Percentiles rank a stretch among this genome's conserved stretches.
These are phyloP conservation scores for Kodamaea kakaduensis DNA, from an alignment of 805 yeast species.

Conservation along the genomic window DNA sequence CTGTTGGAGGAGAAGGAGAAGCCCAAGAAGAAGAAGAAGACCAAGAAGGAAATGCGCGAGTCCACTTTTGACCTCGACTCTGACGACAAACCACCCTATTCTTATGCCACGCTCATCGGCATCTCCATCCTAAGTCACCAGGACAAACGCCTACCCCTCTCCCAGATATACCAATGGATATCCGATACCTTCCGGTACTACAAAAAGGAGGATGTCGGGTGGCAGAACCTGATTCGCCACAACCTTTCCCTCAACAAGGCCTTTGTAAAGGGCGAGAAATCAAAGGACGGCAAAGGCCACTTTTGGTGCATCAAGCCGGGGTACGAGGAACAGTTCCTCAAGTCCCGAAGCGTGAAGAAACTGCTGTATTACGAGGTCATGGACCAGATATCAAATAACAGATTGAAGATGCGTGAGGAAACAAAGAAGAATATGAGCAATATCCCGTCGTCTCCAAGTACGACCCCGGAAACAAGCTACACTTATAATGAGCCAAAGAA, in stretches of 20 bases:
- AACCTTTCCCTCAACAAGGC: conserved; percentile 91
- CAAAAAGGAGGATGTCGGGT: conserved; percentile 80
- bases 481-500: no score
- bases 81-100: conserved; percentile 82
- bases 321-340: conserved; percentile 73
- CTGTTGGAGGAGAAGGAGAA: conserved; percentile 16
- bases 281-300: conserved; percentile 87
- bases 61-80: conserved; percentile 45
- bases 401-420: conserved; percentile 12
- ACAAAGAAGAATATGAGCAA: conserved; percentile 18
- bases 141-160: conserved; percentile 37
- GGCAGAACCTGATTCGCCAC: conserved; percentile 98
- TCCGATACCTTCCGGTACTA: conserved; percentile 80
- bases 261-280: conserved; percentile 83
- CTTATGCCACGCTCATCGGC: conserved; percentile 91
- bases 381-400: conserved; percentile 30
- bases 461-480: conserved; percentile 11
- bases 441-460: conserved; percentile 32
- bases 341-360: conserved; percentile 50
- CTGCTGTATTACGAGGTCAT: conserved; percentile 40
- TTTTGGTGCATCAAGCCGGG: conserved; percentile 91
- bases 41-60: conserved; percentile 27
- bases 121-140: conserved; percentile 87
- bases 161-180: conserved; percentile 89
- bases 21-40: conserved; percentile 19